Percentiles rank a stretch among this genome's conserved stretches.
Evolutionary conservation across 257 asterid genomes (phyloP).

Genomic region (Gynochthodes officinalis): DNA sequence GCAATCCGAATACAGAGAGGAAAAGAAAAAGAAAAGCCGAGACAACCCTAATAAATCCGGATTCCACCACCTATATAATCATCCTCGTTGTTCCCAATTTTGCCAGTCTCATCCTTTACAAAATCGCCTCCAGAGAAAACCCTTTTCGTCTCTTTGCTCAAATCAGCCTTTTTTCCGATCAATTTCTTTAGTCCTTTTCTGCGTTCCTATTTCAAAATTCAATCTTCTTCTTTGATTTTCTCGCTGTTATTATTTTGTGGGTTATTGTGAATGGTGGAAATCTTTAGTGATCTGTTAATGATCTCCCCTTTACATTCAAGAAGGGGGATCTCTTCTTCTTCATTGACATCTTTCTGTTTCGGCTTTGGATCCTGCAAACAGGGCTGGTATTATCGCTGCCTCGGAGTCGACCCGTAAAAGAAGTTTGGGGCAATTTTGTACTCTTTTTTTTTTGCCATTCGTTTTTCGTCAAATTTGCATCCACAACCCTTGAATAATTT

Average conservation of each 20-base stretch:
- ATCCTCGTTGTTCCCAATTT: not conserved
- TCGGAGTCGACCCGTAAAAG: slow-evolving; percentile 75
- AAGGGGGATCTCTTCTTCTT: slow-evolving; percentile 68
- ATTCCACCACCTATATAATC: not conserved
- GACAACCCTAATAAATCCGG: not conserved
- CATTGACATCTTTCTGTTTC: slow-evolving; percentile 34
- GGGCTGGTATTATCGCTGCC: slow-evolving; percentile 98
- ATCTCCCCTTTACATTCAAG: slow-evolving; percentile 59
- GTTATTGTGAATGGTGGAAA: slow-evolving; percentile 37
- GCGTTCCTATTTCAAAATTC: not conserved
- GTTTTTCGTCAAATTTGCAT: not conserved
- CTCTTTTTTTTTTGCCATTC: not conserved
- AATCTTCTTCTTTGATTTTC: not conserved
- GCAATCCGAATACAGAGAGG: no score
- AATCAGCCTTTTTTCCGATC: not conserved
- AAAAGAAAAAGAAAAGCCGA: not conserved
- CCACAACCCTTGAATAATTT: not conserved
- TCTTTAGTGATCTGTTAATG: slow-evolving; percentile 38
- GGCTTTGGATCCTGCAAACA: slow-evolving; percentile 79
- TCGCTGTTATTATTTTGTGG: not conserved
- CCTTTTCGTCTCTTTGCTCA: not conserved
- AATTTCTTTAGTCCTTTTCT: not conserved
- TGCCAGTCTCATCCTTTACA: not conserved
- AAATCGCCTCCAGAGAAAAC: slow-evolving; percentile 1
- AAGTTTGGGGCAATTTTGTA: not conserved